Base-by-base conservation (phyloP, 164 flowering plant genomes). In the Dillenia turbinata region DNA sequence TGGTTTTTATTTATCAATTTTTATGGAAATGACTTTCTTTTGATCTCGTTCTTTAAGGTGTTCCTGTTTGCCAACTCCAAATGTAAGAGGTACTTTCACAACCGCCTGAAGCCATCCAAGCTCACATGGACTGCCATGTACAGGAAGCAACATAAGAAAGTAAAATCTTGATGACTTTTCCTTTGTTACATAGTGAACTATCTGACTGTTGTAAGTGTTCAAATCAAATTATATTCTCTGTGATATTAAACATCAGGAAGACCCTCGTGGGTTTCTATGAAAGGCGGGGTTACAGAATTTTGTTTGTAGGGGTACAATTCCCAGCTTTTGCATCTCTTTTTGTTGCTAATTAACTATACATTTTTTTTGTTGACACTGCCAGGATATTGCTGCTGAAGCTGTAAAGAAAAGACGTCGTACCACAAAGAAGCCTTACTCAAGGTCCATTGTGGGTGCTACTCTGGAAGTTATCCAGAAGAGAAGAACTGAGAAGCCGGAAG, bases 81-180 rank as follows among this genome's bases (percentile, higher is more conserved):
- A 75, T 83, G 87, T 79, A 83, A 83, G 73, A 76, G 83, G 71
- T 78, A 81, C 68, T 80, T 80, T 70, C 87, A 83, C 75, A 83
- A 83, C 63, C 55, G 77, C 10, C 46, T 83, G 79, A 83, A 78
- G 80, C 87, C 85, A 24, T 71, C 85, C 0, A 83, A 83, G 75
- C 84, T 83, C 56, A 77, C 81, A n/a, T 83, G 87, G 85, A 83
- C 87, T 16, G 85, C 87, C 58, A 80, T 83, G 79, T 83, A 78
- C 69, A 71, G 87, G 72, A 83, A 83, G 81, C 87, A 83, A 44
- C 87, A 83, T 19, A 83, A 83, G 75, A 83, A 83, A 81, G 87
- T 80, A 10, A 26, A 33, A 33, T 0, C 5, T 33, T 6, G 6
- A 33, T 33, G 40, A 33, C 40, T 4, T 33, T 33, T 33, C 5